Base-by-base conservation (phyloP, 805 yeast genomes). In the Saturnispora serradocipensis region DNA sequence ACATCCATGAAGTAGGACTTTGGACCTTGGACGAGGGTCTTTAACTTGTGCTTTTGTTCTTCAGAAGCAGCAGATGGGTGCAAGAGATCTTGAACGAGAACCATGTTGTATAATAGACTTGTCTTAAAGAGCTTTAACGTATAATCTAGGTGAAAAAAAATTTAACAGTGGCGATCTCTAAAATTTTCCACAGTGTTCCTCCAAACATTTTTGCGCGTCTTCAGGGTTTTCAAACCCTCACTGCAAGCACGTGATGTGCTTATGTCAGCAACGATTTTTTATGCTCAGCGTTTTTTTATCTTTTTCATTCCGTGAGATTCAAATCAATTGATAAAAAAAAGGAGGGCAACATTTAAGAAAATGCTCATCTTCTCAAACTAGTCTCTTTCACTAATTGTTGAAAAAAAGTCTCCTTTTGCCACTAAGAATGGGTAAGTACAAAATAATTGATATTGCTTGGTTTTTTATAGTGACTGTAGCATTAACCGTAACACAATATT, bases 1-100 rank as follows among this genome's bases (percentile, higher is more conserved):
- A 93, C 99, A 73, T 93, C 99, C 97, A 93, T 90, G 86, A 93
- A 93, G 84, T 80, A 93, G 57, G 98, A 90, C 85, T 98, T 88
- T 77, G 99, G 99, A 60, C 86, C 73, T 75, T 91, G 97, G 65
- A 93, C 99, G 72, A 93, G 86, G 70, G 86, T 83, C 89, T 91
- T 93, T 72, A 90, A 82, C 80, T 93, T 93, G 88, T 93, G 96
- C 77, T 90, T 83, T 77, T 82, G 84, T 69, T 89, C 90, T 84
- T 93, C 99, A 66, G 96, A 73, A 72, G 91, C 95, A 72, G 96
- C 87, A 74, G 86, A 76, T 76, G 99, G 99, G 95, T 93, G 86
- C 73, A 93, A 83, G 76, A 90, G 86, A 84, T 90, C 98, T 80
- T 88, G 95, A 82, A 90, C 97, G 82, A 90, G 87, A 86, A 89